phyloP scores from a whole-genome alignment of 2,329 filamentous ascomycete genomes.

The Talaromyces verruculosus region DNA sequence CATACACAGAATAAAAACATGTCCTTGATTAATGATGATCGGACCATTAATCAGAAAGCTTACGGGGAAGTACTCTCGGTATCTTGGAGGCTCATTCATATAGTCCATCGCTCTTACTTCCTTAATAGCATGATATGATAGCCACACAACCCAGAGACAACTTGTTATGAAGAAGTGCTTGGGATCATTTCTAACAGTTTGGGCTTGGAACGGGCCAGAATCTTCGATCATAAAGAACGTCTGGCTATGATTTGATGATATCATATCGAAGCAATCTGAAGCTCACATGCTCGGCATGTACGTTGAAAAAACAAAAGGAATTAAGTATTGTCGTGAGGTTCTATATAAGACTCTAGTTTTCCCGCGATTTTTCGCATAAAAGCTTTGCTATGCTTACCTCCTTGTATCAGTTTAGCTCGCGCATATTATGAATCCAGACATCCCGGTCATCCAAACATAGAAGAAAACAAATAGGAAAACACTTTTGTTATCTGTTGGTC shows the following conservation, averaged over 20 bases:
- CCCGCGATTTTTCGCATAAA: not conserved
- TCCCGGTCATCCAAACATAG: not conserved
- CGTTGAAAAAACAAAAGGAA: not conserved
- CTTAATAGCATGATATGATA: not conserved
- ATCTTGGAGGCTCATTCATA: not conserved
- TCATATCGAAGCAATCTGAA: not conserved
- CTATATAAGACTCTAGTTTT: not conserved
- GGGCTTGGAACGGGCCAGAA: not conserved
- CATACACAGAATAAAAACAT: not conserved
- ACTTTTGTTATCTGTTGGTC: not conserved
- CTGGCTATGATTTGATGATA: not conserved
- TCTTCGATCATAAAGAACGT: not conserved
- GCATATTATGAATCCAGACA: not conserved
- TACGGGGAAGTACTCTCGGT: not conserved
- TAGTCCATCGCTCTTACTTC: not conserved
- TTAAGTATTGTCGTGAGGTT: not conserved
- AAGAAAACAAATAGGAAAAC: not conserved
- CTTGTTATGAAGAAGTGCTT: not conserved
- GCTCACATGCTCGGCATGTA: not conserved
- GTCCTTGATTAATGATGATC: not conserved
- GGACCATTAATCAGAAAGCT: not conserved
- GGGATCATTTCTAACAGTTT: not conserved
- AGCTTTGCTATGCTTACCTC: not conserved
- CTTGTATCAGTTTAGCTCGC: not conserved
- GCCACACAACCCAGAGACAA: not conserved